These are phyloP conservation scores for Trichoderma sp. DNA, from an alignment of 2,329 filamentous ascomycete species.

Conservation along the genomic window DNA sequence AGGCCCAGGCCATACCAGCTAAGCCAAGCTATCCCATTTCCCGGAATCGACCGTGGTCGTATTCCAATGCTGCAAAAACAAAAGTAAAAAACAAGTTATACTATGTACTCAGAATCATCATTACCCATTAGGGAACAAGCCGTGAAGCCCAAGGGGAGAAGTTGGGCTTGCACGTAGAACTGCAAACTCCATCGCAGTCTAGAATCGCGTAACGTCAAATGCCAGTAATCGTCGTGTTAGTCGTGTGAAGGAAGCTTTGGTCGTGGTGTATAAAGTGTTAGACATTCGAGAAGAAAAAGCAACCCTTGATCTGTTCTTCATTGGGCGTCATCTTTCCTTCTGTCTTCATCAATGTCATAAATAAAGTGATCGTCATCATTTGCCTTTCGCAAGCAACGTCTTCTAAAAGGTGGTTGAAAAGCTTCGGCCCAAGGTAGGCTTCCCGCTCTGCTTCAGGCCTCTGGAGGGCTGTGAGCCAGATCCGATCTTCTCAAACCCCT, in stretches of 20 bases:
- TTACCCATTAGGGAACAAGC: conserved; percentile 34
- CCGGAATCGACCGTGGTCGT: conserved; percentile 3
- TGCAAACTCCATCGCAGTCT: background rate
- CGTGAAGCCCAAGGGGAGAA: conserved; percentile 33
- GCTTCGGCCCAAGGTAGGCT: conserved; percentile 35
- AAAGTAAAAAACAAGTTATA: conserved; percentile 15
- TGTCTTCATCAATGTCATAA: conserved; percentile 21
- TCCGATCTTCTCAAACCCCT: conserved; percentile 76
- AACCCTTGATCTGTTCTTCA: background rate
- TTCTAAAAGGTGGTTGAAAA: conserved; percentile 37
- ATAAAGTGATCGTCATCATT: conserved; percentile 27
- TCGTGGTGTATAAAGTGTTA: background rate
- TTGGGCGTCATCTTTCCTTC: background rate
- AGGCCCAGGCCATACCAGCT: conserved; percentile 16
- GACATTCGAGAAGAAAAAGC: background rate
- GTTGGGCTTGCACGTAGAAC: conserved; percentile 23
- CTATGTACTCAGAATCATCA: conserved; percentile 33
- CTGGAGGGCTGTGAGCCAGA: conserved; percentile 40
- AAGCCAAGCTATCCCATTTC: conserved; percentile 24
- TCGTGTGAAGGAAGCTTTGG: background rate
- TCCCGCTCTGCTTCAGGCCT: conserved; percentile 26
- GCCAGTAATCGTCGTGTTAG: background rate
- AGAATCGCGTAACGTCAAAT: background rate
- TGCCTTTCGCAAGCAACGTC: background rate
- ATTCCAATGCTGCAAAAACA: conserved; percentile 25